These are phyloP conservation scores for Sugiyamaella sp. DNA, from an alignment of 1,139 yeast genomes.

Conservation along the genomic window DNA sequence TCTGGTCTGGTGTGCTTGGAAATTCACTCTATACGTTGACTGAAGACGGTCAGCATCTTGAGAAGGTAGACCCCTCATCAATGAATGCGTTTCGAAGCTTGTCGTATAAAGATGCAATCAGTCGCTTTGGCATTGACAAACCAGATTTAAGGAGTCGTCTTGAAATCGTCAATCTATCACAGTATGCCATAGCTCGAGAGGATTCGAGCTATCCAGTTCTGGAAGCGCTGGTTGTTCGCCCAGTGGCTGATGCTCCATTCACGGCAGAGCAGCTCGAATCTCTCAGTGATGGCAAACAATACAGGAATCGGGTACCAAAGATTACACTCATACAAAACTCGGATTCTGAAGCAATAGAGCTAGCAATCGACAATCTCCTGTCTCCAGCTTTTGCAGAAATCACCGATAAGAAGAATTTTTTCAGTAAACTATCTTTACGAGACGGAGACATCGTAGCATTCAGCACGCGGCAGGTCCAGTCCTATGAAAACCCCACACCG, in stretches of 20 bases:
- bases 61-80: not conserved
- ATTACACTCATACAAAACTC: constrained; percentile 46
- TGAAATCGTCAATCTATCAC: constrained; percentile 53
- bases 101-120: constrained; percentile 68
- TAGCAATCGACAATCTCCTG: constrained; percentile 8
- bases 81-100: constrained; percentile 47
- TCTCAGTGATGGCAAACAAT: constrained; percentile 51
- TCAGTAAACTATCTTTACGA: constrained; percentile 39
- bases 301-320: constrained; percentile 62
- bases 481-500: constrained; percentile 95
- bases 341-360: not conserved
- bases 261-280: constrained; percentile 44
- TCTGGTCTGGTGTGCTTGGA: constrained; percentile 58
- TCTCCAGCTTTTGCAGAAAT: constrained; percentile 24
- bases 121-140: constrained; percentile 85
- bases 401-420: constrained; percentile 25
- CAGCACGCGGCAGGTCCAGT: constrained; percentile 62
- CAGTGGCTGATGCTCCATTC: constrained; percentile 44
- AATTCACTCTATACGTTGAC: constrained; percentile 44
- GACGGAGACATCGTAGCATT: constrained; percentile 78
- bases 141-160: constrained; percentile 75
- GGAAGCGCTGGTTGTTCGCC: constrained; percentile 68
- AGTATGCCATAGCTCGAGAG: constrained; percentile 44
- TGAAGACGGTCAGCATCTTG: constrained; percentile 18
- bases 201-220: constrained; percentile 59